Percentiles rank a stretch among this genome's conserved stretches.
Evolutionary conservation across 768 basidiomycete species (phyloP).

Genomic region (Lactarius hatsudake): DNA sequence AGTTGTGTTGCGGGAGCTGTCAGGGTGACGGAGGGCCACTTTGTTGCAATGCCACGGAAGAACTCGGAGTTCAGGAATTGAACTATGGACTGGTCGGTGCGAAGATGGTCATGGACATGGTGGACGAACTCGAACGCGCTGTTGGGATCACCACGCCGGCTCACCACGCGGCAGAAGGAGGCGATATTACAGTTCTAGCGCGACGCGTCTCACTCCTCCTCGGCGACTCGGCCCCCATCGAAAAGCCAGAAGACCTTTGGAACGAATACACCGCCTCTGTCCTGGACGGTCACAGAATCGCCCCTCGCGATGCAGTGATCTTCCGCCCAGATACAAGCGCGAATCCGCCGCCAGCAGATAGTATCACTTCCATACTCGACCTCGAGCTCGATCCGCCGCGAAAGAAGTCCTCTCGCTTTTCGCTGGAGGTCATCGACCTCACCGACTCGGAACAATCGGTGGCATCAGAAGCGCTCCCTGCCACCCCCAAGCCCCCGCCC

Average conservation of each 20-base stretch:
- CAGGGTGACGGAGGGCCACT: conserved; percentile 7
- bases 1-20: conserved; percentile 23
- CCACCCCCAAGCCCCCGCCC: conserved; percentile 45
- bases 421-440: conserved; percentile 35
- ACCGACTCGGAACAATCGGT: conserved; percentile 47
- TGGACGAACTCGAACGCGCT: conserved; percentile 20
- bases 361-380: conserved; percentile 29
- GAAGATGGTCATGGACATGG: conserved; percentile 20
- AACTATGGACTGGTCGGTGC: conserved; percentile 19
- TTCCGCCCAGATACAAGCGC: conserved; percentile 19
- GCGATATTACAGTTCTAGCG: conserved; percentile 20
- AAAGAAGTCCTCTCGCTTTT: conserved; percentile 14
- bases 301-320: conserved; percentile 14
- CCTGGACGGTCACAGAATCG: conserved; percentile 21
- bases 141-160: conserved; percentile 17
- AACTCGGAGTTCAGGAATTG: conserved; percentile 17
- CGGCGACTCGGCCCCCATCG: conserved; percentile 9
- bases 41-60: conserved; percentile 13
- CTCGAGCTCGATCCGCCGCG: conserved; percentile 26
- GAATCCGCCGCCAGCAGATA: conserved; percentile 14
- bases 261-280: conserved; percentile 12
- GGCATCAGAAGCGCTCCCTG: conserved; percentile 42
- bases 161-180: not conserved
- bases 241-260: conserved; percentile 10
- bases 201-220: conserved; percentile 27